Evolutionary conservation across 2,329 filamentous ascomycete genomes (phyloP).

Genomic region (Didymella keratinophila): DNA sequence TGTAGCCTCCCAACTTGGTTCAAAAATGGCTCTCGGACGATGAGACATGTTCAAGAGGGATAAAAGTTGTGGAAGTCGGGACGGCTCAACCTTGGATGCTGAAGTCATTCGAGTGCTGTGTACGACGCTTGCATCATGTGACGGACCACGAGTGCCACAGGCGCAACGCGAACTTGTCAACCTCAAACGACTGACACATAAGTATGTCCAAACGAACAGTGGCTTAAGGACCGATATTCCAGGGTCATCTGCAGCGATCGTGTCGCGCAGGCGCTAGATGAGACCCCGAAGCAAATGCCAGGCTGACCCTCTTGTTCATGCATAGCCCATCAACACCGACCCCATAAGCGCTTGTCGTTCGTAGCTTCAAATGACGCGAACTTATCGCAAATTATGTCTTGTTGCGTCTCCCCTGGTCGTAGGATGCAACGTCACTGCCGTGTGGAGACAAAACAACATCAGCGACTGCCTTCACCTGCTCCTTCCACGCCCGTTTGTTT

Average conservation of each 20-base stretch:
- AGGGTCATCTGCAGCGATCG: no score
- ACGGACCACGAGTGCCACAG: conserved; percentile 7
- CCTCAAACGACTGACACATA: background rate
- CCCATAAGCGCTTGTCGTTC: background rate
- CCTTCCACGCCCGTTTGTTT: conserved; percentile 4
- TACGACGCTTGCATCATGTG: conserved; percentile 9
- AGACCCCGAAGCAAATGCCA: background rate
- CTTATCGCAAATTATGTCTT: background rate
- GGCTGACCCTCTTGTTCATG: no score
- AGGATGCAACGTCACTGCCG: conserved; percentile 1
- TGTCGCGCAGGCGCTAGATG: conserved; percentile 4
- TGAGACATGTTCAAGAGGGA: background rate
- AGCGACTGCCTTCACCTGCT: conserved; percentile 10
- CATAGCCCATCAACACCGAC: background rate
- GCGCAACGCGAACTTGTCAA: conserved; percentile 4
- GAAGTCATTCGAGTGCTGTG: background rate
- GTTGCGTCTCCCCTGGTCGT: background rate
- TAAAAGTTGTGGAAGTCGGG: no score
- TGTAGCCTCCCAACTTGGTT: background rate
- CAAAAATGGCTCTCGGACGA: background rate
- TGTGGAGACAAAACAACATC: background rate
- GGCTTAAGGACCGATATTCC: background rate
- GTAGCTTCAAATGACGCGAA: background rate
- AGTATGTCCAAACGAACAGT: background rate
- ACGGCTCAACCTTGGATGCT: background rate